A percentile compares a stretch with the other conserved stretches of the same genome.
These are phyloP conservation scores for Flaveria brownii DNA, from an alignment of 129 eudicot genomes.

Conservation along the genomic window DNA sequence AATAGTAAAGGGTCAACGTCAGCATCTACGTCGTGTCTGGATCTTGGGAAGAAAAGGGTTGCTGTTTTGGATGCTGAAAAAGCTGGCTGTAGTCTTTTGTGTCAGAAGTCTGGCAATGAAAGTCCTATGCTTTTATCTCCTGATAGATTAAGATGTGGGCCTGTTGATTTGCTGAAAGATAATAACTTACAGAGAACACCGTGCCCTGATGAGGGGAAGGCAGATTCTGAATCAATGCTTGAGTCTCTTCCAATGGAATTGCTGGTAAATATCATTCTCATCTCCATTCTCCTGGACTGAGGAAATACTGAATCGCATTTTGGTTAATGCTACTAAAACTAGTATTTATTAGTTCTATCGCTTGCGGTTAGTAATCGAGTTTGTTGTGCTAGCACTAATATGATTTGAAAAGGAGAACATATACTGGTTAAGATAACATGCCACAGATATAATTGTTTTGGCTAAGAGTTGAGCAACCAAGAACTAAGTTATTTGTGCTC, in stretches of 20 bases:
- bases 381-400: background rate
- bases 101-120: slow-evolving; percentile 18
- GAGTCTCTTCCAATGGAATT: slow-evolving; percentile 74
- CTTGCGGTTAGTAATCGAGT: background rate
- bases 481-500: background rate
- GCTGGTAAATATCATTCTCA: slow-evolving; percentile 51
- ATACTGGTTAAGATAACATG: background rate
- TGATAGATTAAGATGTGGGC: slow-evolving; percentile 39
- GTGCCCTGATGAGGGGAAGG: slow-evolving; percentile 35
- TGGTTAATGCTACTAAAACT: background rate
- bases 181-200: slow-evolving; percentile 54
- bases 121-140: slow-evolving; percentile 54
- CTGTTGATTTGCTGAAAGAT: slow-evolving; percentile 32
- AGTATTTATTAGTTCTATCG: background rate
- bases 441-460: background rate
- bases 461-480: background rate
- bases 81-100: slow-evolving; percentile 5
- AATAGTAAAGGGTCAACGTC: slow-evolving; percentile 45
- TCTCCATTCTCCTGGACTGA: background rate
- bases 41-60: slow-evolving; percentile 77
- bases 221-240: slow-evolving; percentile 57
- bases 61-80: slow-evolving; percentile 50
- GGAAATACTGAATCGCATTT: background rate
- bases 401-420: background rate
- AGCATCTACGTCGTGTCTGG: slow-evolving; percentile 49